These are phyloP conservation scores for Chenopodium suecicum DNA, from an alignment of 148 eudicot genomes.

Conservation along the genomic window DNA sequence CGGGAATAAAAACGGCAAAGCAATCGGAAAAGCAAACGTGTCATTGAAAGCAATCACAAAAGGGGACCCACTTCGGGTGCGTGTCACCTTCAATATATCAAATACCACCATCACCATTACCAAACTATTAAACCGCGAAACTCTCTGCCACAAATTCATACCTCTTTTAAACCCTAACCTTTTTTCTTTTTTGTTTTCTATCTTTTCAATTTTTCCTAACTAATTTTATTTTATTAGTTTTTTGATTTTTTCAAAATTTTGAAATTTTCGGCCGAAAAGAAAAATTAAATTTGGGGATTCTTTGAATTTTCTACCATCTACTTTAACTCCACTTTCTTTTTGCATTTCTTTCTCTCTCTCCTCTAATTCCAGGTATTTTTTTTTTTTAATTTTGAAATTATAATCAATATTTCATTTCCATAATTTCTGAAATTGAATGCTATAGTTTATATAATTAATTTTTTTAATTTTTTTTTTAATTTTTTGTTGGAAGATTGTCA, in stretches of 20 bases:
- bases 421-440: background rate
- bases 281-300: background rate
- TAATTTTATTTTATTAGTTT: too few species aligned
- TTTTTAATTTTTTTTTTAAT: too few species aligned
- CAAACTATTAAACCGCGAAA: too few species aligned
- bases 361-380: background rate
- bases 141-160: too few species aligned
- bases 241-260: background rate
- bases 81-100: background rate
- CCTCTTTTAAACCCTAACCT: too few species aligned
- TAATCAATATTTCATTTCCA: background rate
- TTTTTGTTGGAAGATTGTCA: background rate
- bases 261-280: background rate
- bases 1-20: background rate
- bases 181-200: too few species aligned
- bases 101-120: background rate
- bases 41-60: background rate
- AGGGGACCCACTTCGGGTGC: background rate
- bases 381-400: too few species aligned
- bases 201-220: too few species aligned
- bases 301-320: background rate
- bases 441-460: background rate
- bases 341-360: background rate
- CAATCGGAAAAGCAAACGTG: constrained; percentile 3
- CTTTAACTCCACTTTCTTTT: background rate